A percentile compares a stretch with the other conserved stretches of the same genome.
phyloP scores from a whole-genome alignment of 352 stramenopile species.

The Phytophthora europaea region DNA sequence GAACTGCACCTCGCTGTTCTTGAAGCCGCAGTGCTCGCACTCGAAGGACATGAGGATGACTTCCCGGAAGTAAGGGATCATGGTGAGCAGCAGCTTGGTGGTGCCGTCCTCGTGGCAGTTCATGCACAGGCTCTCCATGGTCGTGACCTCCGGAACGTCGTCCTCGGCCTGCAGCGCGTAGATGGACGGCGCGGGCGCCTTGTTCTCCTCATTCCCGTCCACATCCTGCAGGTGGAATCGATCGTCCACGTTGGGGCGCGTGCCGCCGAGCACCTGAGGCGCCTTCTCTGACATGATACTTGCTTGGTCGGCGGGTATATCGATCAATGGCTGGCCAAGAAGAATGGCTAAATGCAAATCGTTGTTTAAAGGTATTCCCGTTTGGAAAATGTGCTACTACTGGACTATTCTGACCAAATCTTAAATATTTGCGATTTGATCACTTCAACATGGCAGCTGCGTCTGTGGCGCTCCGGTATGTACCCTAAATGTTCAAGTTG shows the following conservation, averaged over 20 bases:
- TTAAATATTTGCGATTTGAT: constrained; percentile 17
- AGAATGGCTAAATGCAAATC: constrained; percentile 1
- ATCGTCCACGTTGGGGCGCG: constrained; percentile 64
- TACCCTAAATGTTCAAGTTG: constrained; percentile 33
- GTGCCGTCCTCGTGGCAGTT: constrained; percentile 88
- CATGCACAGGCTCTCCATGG: constrained; percentile 90
- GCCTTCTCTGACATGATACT: constrained; percentile 70
- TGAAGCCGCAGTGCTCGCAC: constrained; percentile 90
- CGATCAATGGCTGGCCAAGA: constrained; percentile 24
- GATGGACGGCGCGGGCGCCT: constrained; percentile 40
- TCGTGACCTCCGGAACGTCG: constrained; percentile 68
- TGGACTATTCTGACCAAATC: not conserved
- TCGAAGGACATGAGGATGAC: constrained; percentile 95
- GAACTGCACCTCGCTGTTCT: constrained; percentile 82
- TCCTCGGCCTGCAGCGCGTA: constrained; percentile 59
- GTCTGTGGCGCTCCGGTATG: not conserved
- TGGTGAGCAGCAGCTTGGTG: constrained; percentile 92
- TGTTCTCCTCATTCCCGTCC: constrained; percentile 29
- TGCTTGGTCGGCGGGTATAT: constrained; percentile 9
- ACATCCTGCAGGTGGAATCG: constrained; percentile 55
- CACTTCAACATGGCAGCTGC: not conserved
- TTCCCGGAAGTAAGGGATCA: constrained; percentile 96
- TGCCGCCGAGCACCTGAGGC: constrained; percentile 63
- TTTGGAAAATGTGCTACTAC: not conserved
- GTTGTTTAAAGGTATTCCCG: not conserved